Conservation (phyloP, 2,329 filamentous ascomycete species). For the Pseudogymnoascus sp. region DNA sequence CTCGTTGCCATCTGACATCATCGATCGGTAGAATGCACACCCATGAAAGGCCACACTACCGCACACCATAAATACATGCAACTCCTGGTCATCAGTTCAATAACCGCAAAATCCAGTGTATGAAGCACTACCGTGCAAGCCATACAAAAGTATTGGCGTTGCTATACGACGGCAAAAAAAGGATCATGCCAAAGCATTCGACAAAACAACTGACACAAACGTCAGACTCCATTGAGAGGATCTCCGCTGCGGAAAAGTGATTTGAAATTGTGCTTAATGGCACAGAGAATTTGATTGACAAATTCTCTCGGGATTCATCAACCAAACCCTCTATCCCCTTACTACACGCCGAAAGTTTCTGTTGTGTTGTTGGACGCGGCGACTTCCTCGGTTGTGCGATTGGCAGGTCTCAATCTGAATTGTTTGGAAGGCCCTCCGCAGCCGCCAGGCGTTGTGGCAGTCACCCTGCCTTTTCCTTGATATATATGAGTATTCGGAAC, state of each 20-base stretch:
- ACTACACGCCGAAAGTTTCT: not conserved
- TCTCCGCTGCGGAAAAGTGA: not conserved
- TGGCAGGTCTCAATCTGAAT: not conserved
- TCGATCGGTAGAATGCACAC: not conserved
- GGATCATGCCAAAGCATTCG: not conserved
- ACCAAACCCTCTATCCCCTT: not conserved
- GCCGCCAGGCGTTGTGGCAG: not conserved
- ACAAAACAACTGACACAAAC: not conserved
- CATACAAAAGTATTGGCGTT: not conserved
- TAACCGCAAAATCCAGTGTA: not conserved
- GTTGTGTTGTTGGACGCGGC: not conserved
- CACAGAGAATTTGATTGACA: too few relatives aligned
- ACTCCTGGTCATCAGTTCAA: not conserved
- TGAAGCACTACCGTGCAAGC: not conserved
- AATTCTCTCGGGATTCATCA: not conserved
- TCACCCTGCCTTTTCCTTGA: not conserved
- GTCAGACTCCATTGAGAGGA: not conserved
- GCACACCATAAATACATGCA: not conserved
- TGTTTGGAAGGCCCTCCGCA: not conserved
- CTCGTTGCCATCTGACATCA: not conserved
- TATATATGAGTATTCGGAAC: not conserved
- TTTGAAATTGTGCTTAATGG: not conserved
- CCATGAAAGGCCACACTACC: slow-evolving; percentile 1
- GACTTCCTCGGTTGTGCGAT: not conserved
- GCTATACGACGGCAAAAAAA: not conserved